These are phyloP conservation scores for Paramecium caudatum DNA, from an alignment of 73 alveolate genomes.

Conservation along the genomic window DNA sequence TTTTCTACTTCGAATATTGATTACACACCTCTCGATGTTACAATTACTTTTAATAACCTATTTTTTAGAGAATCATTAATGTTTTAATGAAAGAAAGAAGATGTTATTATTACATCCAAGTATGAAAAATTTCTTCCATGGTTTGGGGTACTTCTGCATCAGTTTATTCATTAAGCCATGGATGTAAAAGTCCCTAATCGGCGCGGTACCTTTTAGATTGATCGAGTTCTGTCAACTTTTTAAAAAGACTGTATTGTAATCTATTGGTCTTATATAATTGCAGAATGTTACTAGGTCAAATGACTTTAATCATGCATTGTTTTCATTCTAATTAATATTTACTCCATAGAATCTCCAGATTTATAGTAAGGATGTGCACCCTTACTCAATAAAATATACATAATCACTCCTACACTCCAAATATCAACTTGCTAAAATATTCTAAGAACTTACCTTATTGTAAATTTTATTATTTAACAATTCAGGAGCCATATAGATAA, in stretches of 20 bases:
- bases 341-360: slow-evolving; percentile 63
- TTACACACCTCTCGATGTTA: neutral
- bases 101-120: neutral
- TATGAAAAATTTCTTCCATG: slow-evolving; percentile 67
- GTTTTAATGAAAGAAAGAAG: neutral
- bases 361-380: slow-evolving; percentile 84
- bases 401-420: slow-evolving; percentile 83
- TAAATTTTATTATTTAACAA: slow-evolving; percentile 71
- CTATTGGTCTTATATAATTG: slow-evolving; percentile 56
- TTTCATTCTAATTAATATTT: slow-evolving; percentile 72
- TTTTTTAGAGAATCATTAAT: neutral
- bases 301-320: slow-evolving; percentile 32
- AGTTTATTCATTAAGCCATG: slow-evolving; percentile 81
- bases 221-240: slow-evolving; percentile 82
- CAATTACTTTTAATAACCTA: slow-evolving; percentile 9
- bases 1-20: neutral
- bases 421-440: slow-evolving; percentile 77
- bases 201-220: slow-evolving; percentile 84
- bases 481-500: slow-evolving; percentile 85
- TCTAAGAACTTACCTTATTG: slow-evolving; percentile 50
- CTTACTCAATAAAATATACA: slow-evolving; percentile 73
- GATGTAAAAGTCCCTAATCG: slow-evolving; percentile 82
- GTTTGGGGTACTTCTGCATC: slow-evolving; percentile 65
- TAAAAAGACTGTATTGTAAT: slow-evolving; percentile 76
- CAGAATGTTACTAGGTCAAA: slow-evolving; percentile 41